A percentile compares a stretch with the other conserved stretches of the same genome.
Evolutionary conservation across 305 asterid species (phyloP).

Genomic region (Euphrasia arctica): DNA sequence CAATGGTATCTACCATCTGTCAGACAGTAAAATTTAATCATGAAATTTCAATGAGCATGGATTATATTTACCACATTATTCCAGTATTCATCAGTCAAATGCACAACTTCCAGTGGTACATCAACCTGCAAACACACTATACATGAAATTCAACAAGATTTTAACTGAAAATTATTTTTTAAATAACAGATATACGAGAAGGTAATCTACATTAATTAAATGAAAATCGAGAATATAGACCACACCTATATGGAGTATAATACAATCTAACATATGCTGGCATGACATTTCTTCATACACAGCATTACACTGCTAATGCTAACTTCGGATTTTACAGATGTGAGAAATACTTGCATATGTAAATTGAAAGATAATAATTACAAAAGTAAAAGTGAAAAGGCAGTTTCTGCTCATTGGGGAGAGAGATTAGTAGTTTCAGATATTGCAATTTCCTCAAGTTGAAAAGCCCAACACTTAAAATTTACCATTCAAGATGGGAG

Average conservation of each 20-base stretch:
- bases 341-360: not conserved
- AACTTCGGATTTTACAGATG: constrained; percentile 12
- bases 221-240: not conserved
- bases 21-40: not conserved
- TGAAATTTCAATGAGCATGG: not conserved
- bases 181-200: too few species aligned
- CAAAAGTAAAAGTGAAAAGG: not conserved
- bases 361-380: not conserved
- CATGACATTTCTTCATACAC: not conserved
- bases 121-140: constrained; percentile 56
- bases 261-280: not conserved
- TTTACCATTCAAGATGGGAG: not conserved
- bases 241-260: constrained; percentile 5
- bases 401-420: not conserved
- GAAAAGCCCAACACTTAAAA: not conserved
- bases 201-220: too few species aligned
- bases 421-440: constrained; percentile 11
- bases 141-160: constrained; percentile 14
- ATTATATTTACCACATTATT: constrained; percentile 65
- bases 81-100: constrained; percentile 94
- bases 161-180: constrained; percentile 5
- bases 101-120: constrained; percentile 84
- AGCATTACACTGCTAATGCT: not conserved
- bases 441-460: not conserved
- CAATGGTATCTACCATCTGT: not conserved